Percentiles rank a stretch among this genome's conserved stretches.
Conservation (phyloP, 1,139 yeast species). For the Kodamaea derodonti region DNA sequence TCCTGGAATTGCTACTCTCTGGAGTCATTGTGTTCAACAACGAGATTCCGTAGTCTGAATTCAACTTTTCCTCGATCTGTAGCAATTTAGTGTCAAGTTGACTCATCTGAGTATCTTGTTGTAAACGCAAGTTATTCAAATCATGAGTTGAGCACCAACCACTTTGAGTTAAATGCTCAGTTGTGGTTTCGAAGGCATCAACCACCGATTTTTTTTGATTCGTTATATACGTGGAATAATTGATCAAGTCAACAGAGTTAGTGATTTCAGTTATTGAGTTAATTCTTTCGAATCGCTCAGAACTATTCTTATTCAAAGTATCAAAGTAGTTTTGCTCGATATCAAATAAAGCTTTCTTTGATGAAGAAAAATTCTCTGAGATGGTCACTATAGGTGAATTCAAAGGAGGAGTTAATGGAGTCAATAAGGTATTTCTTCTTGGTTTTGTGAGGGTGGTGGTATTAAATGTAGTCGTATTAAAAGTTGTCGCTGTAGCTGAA, state of each 20-base stretch:
- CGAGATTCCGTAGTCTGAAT: slow-evolving; percentile 23
- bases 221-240: slow-evolving; percentile 28
- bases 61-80: slow-evolving; percentile 30
- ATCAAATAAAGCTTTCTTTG: slow-evolving; percentile 27
- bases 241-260: slow-evolving; percentile 29
- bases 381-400: slow-evolving; percentile 41
- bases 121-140: slow-evolving; percentile 37
- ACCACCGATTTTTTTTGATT: slow-evolving; percentile 29
- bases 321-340: slow-evolving; percentile 40
- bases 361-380: slow-evolving; percentile 31
- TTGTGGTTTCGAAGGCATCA: slow-evolving; percentile 37
- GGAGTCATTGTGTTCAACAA: slow-evolving; percentile 10
- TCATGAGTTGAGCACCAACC: slow-evolving; percentile 49
- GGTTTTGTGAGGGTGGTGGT: slow-evolving; percentile 1
- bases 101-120: slow-evolving; percentile 28
- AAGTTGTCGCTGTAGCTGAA: slow-evolving; percentile 8
- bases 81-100: slow-evolving; percentile 32
- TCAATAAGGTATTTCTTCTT: slow-evolving; percentile 7
- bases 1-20: slow-evolving; percentile 1
- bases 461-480: slow-evolving; percentile 3
- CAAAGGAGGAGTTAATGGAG: slow-evolving; percentile 34
- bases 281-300: slow-evolving; percentile 8
- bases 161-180: slow-evolving; percentile 28
- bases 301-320: slow-evolving; percentile 11
- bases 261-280: slow-evolving; percentile 25